A percentile compares a stretch with the other conserved stretches of the same genome.
Evolutionary conservation across 495 filamentous ascomycete species (phyloP).

Genomic region (Penicillium coffeae): DNA sequence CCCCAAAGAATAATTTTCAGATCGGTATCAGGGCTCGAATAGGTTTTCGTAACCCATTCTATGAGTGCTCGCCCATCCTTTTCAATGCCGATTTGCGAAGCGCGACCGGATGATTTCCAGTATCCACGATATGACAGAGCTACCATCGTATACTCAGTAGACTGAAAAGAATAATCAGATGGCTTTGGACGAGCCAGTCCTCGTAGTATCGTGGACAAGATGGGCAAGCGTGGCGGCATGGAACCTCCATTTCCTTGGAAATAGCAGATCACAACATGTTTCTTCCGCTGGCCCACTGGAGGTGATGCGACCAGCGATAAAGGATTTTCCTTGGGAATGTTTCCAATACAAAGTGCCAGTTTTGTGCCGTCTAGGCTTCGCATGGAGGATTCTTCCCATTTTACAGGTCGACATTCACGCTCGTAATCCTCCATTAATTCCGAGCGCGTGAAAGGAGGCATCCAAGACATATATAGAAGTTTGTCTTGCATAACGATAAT

Average conservation of each 20-base stretch:
- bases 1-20: conserved; percentile 69
- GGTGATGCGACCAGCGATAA: neutral
- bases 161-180: too few species aligned
- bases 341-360: conserved; percentile 53
- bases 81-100: conserved; percentile 63
- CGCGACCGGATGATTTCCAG: conserved; percentile 72
- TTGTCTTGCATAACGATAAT: conserved; percentile 78
- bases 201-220: conserved; percentile 55
- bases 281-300: conserved; percentile 8
- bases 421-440: conserved; percentile 59
- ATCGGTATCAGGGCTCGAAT: too few species aligned
- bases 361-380: conserved; percentile 58
- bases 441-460: conserved; percentile 55
- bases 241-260: conserved; percentile 42
- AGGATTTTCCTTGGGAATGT: conserved; percentile 5
- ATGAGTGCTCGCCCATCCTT: conserved; percentile 60
- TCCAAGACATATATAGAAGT: conserved; percentile 75
- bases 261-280: conserved; percentile 32
- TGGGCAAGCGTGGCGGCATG: conserved; percentile 62
- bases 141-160: conserved; percentile 50
- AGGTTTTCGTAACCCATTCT: conserved; percentile 44
- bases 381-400: conserved; percentile 57
- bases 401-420: conserved; percentile 51
- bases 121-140: conserved; percentile 73
- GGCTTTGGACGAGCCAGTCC: neutral